Conservation (phyloP, 768 basidiomycete genomes). For the Mycena haematopus region DNA sequence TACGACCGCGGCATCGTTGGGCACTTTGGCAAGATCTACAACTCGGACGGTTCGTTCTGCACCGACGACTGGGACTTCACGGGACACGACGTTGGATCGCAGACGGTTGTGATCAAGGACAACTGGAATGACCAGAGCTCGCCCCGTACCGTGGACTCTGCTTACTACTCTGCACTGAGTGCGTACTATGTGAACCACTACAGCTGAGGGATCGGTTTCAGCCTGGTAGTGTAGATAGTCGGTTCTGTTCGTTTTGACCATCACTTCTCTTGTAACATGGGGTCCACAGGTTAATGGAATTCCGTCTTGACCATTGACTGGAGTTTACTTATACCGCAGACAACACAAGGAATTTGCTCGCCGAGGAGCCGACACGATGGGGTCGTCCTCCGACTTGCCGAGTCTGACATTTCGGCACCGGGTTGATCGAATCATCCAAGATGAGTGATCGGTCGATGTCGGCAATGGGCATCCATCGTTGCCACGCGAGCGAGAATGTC, state of each 20-base stretch:
- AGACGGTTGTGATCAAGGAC: conserved; percentile 43
- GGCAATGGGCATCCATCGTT: too few relatives aligned
- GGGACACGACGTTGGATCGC: conserved; percentile 45
- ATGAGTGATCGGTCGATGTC: too few relatives aligned
- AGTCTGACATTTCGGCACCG: too few relatives aligned
- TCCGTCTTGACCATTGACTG: not conserved
- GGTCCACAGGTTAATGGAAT: conserved; percentile 13
- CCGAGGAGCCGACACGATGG: too few relatives aligned
- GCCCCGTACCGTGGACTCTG: conserved; percentile 40
- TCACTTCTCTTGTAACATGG: not conserved
- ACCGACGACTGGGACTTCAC: conserved; percentile 48
- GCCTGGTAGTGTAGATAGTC: too few relatives aligned
- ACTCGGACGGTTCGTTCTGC: conserved; percentile 45
- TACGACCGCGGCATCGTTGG: conserved; percentile 45
- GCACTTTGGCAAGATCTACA: conserved; percentile 42
- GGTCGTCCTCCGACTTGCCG: too few relatives aligned
- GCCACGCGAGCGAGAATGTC: too few relatives aligned
- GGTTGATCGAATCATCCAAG: too few relatives aligned
- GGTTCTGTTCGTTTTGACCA: too few relatives aligned
- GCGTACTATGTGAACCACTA: conserved; percentile 28
- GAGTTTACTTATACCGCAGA: not conserved
- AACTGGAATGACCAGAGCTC: conserved; percentile 47
- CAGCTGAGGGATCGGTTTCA: conserved; percentile 9
- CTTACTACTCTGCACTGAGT: conserved; percentile 40
- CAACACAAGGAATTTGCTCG: not conserved